Percentiles rank a stretch among this genome's conserved stretches.
phyloP scores from a whole-genome alignment of 176 grass and related monocot genomes.

The Oryza glumipatula region DNA sequence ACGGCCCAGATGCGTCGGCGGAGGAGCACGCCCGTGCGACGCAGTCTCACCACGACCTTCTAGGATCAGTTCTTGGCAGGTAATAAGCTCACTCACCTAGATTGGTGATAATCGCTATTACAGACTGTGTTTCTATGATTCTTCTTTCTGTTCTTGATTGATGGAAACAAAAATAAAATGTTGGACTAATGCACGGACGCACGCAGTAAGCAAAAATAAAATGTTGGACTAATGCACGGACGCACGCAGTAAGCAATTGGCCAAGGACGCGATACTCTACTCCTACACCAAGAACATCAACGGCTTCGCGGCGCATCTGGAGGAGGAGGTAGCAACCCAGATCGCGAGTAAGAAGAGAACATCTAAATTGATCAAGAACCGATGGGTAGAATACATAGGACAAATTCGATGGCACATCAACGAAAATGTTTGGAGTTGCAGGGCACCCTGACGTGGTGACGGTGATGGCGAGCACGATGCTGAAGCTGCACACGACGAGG shows the following conservation, averaged over 20 bases:
- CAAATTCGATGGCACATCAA: no score
- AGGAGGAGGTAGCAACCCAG: constrained; percentile 43
- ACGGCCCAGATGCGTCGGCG: constrained; percentile 32
- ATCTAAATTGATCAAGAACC: no score
- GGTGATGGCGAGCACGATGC: constrained; percentile 55
- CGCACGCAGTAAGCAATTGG: constrained; percentile 46
- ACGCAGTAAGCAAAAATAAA: constrained; percentile 32
- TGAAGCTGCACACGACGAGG: constrained; percentile 73
- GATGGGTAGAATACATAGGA: no score
- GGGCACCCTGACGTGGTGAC: constrained; percentile 68
- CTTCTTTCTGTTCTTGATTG: not conserved
- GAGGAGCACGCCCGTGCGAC: constrained; percentile 48
- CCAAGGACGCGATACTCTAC: constrained; percentile 64
- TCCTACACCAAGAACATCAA: constrained; percentile 85
- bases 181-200: not conserved
- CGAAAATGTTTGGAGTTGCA: not conserved
- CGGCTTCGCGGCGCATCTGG: constrained; percentile 71
- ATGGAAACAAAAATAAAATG: not conserved
- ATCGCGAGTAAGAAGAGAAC: constrained; percentile 58
- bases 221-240: not conserved
- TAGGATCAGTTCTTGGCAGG: constrained; percentile 59
- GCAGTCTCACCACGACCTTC: constrained; percentile 63
- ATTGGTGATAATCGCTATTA: not conserved
- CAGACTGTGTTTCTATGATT: not conserved
- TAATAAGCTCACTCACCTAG: constrained; percentile 32